A percentile compares a stretch with the other conserved stretches of the same genome.
phyloP scores from a whole-genome alignment of 192 early-diverging fungal species.

The Linnemannia hyalina region DNA sequence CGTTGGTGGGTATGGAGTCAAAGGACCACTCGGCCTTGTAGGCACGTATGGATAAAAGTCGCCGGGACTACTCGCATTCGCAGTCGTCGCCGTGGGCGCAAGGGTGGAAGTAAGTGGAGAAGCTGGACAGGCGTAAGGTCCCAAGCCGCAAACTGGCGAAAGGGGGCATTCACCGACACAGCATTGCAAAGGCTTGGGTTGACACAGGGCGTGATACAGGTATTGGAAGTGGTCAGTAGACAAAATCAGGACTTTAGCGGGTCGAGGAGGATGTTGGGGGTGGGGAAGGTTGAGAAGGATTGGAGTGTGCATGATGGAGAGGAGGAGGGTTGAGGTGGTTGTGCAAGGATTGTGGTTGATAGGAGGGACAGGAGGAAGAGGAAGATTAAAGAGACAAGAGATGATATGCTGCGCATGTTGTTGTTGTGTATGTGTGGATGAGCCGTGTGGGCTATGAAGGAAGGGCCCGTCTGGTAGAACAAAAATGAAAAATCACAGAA shows the following conservation, averaged over 20 bases:
- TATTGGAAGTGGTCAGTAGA: background rate
- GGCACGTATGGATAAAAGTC: background rate
- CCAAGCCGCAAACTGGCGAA: background rate
- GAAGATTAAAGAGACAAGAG: background rate
- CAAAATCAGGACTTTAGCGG: background rate
- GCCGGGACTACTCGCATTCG: background rate
- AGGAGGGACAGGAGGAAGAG: background rate
- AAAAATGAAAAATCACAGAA: too few relatives aligned
- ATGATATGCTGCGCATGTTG: background rate
- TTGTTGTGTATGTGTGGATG: background rate
- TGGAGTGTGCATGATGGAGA: background rate
- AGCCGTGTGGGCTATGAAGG: background rate
- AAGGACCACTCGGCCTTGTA: too few relatives aligned
- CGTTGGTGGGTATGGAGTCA: too few relatives aligned
- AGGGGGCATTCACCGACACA: background rate
- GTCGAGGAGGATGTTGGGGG: background rate
- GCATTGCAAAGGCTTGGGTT: background rate
- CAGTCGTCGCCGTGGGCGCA: background rate
- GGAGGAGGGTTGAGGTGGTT: background rate
- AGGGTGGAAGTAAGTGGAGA: background rate
- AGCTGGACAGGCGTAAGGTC: background rate
- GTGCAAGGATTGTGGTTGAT: background rate
- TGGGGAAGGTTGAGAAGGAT: background rate
- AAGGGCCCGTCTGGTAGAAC: too few relatives aligned
- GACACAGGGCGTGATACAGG: background rate